phyloP scores from a whole-genome alignment of 495 filamentous ascomycete species.

The Parathielavia hyrcaniae region DNA sequence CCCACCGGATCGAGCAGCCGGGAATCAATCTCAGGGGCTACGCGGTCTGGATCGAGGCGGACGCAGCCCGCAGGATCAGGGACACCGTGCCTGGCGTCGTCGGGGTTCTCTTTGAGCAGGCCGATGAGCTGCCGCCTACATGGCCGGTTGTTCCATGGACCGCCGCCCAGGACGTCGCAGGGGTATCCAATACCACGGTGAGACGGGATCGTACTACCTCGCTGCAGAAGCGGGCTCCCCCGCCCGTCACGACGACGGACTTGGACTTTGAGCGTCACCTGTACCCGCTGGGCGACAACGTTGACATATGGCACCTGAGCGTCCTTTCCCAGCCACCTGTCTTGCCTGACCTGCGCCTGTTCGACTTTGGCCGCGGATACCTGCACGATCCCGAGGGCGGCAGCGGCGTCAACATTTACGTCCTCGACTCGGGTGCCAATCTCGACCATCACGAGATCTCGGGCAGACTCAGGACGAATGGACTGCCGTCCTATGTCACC shows the following conservation, averaged over 20 bases:
- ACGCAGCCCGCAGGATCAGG: neutral
- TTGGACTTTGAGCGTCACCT: neutral
- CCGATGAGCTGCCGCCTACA: neutral
- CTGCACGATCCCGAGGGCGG: neutral
- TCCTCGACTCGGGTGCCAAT: neutral
- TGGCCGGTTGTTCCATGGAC: neutral
- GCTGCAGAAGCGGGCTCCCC: neutral
- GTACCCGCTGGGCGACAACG: neutral
- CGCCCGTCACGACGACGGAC: neutral
- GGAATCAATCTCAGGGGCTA: neutral
- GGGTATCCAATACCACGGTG: neutral
- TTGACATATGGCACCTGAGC: neutral
- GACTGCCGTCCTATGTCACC: neutral
- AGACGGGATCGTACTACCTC: neutral
- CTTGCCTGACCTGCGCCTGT: neutral
- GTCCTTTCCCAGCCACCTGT: neutral
- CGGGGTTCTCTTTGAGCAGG: neutral
- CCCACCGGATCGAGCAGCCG: neutral
- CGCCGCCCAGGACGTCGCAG: neutral
- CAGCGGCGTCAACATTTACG: neutral
- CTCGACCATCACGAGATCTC: neutral
- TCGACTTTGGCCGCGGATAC: neutral
- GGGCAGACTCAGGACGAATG: neutral
- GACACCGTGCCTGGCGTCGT: neutral
- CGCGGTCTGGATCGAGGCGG: neutral